Evolutionary conservation across 345 rosid genomes (phyloP), one percentile per base, ranked within the genome.

Genomic region (Syzygium jambos): DNA sequence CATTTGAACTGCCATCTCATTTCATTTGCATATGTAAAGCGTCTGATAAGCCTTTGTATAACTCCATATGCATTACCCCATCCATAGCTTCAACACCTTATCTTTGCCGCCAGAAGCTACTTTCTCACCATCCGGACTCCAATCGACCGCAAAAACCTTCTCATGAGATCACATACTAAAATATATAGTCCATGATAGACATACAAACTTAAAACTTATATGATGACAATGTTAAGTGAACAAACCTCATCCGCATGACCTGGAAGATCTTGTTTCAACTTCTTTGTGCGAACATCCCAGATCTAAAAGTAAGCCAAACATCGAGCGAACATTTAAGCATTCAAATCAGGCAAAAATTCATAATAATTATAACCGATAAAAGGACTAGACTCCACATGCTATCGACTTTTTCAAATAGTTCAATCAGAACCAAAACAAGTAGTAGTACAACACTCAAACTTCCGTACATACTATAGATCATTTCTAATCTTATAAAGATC

Each of bases 71-170:
- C 84, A 41, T 89, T 94, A 98, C 16, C 99, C 98, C 95, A 96
- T 95, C 99, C 99, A 98, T 77, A 98, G 91, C 92, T 98, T 96
- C 94, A 98, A 89, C 41, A 95, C 98, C 93, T 91, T 91, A 84
- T 98, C 99, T 87, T 94, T 96, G 65, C 99, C 99, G 80, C 99
- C 99, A 16, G 98, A 98, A 38, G 95, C 99, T 52, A 98, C 99
- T 92, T 98, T 96, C 95, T 98, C 99, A 30, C 98, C 99, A 89
- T 96, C 98, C 13, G 99, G 99, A 92, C 99, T 98, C 99, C 99
- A 98, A 89, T 98, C 98, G 89, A 98, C 99, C 3, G 99, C 97
- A 84, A 89, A 97, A 86, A 96, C 98, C 98, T 97, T 84, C 25
- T 23, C 21, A 14, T 21, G 84, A 73, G 80, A 73, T 19, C 1